Conservation (phyloP, 805 yeast genomes). For the Saccharomycopsis oosterbeekiorum region DNA sequence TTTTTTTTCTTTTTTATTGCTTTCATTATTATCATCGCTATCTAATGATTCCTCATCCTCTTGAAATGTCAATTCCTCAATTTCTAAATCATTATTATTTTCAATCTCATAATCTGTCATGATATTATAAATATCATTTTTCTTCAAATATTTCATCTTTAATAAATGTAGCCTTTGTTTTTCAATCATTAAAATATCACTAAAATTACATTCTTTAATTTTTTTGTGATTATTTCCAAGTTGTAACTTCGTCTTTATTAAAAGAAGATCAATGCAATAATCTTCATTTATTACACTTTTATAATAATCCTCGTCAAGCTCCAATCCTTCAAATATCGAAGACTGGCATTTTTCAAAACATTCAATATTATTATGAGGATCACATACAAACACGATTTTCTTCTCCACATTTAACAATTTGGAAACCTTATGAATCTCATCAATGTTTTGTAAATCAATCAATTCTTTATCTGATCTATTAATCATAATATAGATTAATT, state of each 20-base stretch:
- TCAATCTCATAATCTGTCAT: conserved; percentile 7
- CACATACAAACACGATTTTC: conserved; percentile 14
- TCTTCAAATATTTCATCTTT: conserved; percentile 7
- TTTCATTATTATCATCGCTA: too few relatives aligned
- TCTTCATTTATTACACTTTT: not conserved
- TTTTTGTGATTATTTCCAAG: not conserved
- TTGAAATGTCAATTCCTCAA: conserved; percentile 9
- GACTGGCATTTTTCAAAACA: conserved; percentile 10
- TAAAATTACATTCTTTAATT: not conserved
- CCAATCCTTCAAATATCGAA: conserved; percentile 11
- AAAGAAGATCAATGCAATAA: not conserved
- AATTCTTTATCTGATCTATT: conserved; percentile 13
- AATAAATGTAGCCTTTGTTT: conserved; percentile 1
- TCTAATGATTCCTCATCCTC: conserved; percentile 4
- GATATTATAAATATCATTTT: conserved; percentile 14
- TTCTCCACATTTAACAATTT: conserved; percentile 11
- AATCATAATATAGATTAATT: conserved; percentile 10
- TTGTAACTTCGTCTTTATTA: not conserved
- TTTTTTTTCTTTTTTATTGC: not conserved
- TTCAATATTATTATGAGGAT: not conserved
- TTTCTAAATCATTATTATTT: conserved; percentile 12
- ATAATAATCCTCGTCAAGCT: conserved; percentile 16
- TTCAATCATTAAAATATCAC: conserved; percentile 9
- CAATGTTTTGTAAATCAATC: conserved; percentile 10
- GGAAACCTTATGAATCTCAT: conserved; percentile 6